A percentile compares a stretch with the other conserved stretches of the same genome.
These are phyloP conservation scores for Chytriomyces sp. DNA, from an alignment of 192 early-diverging fungal species.

Conservation along the genomic window DNA sequence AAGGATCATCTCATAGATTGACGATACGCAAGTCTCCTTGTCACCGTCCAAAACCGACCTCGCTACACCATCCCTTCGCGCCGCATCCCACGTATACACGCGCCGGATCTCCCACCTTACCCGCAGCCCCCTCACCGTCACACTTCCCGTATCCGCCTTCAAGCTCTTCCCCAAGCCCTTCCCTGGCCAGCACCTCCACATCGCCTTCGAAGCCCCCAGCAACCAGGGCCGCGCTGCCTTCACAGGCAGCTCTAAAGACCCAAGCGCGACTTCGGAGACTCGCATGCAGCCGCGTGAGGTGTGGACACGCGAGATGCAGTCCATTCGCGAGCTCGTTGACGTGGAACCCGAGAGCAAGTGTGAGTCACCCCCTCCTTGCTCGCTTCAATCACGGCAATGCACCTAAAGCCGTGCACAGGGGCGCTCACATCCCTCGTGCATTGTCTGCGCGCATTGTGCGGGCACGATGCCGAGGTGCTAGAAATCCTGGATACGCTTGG, in stretches of 20 bases:
- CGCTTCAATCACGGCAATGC: neutral
- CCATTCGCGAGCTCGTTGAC: constrained; percentile 70
- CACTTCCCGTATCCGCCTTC: neutral
- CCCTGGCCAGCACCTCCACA: neutral
- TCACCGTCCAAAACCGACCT: no score
- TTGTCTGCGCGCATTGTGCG: constrained; percentile 51
- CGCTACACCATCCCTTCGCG: no score
- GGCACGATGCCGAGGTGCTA: constrained; percentile 44
- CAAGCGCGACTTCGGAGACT: neutral
- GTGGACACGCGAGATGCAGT: constrained; percentile 60
- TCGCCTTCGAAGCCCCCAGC: neutral
- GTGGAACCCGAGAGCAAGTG: constrained; percentile 84
- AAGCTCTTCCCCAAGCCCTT: neutral
- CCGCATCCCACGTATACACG: no score
- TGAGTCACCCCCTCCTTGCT: constrained; percentile 36
- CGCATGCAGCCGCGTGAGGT: constrained; percentile 33
- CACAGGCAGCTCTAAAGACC: neutral
- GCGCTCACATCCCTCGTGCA: constrained; percentile 61
- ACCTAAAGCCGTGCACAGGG: constrained; percentile 45
- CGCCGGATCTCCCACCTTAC: no score
- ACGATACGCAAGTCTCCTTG: no score
- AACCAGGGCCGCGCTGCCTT: neutral
- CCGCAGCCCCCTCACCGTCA: neutral
- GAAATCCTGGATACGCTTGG: constrained; percentile 54
- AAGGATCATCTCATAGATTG: no score